phyloP scores from a whole-genome alignment of 257 asterid species.

The Leptodermis oblonga region DNA sequence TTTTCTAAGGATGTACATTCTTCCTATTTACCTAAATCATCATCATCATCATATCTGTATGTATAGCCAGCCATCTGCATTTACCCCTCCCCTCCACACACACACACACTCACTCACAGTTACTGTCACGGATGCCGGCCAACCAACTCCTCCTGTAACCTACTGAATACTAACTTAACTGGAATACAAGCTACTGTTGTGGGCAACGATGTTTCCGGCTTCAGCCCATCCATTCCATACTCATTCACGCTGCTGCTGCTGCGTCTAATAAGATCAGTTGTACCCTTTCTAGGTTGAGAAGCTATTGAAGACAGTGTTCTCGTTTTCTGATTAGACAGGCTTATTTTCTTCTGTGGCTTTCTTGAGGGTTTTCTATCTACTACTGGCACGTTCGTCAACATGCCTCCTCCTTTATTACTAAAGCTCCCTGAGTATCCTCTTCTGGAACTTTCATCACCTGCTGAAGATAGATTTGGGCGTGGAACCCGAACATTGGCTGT shows the following conservation, averaged over 20 bases:
- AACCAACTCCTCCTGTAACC: conserved; percentile 79
- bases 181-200: conserved; percentile 81
- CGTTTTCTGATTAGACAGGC: conserved; percentile 58
- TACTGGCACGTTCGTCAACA: conserved; percentile 17
- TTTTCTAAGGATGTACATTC: conserved; percentile 58
- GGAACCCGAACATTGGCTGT: conserved; percentile 82
- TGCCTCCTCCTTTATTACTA: conserved; percentile 28
- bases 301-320: conserved; percentile 71
- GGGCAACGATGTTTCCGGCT: conserved; percentile 39
- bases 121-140: conserved; percentile 53
- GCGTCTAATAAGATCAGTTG: conserved; percentile 24
- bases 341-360: conserved; percentile 48
- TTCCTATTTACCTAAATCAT: conserved; percentile 23
- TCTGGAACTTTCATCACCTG: conserved; percentile 36
- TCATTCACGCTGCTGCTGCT: conserved; percentile 26
- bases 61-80: background rate
- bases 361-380: conserved; percentile 42
- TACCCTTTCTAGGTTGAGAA: conserved; percentile 42
- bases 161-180: conserved; percentile 85
- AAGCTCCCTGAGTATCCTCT: conserved; percentile 22
- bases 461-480: conserved; percentile 52
- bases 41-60: conserved; percentile 23
- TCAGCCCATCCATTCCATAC: conserved; percentile 38
- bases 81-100: too few species aligned
- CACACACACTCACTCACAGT: background rate